phyloP scores from a whole-genome alignment of 108 stramenopile genomes.

The Licmophora abbreviata region DNA sequence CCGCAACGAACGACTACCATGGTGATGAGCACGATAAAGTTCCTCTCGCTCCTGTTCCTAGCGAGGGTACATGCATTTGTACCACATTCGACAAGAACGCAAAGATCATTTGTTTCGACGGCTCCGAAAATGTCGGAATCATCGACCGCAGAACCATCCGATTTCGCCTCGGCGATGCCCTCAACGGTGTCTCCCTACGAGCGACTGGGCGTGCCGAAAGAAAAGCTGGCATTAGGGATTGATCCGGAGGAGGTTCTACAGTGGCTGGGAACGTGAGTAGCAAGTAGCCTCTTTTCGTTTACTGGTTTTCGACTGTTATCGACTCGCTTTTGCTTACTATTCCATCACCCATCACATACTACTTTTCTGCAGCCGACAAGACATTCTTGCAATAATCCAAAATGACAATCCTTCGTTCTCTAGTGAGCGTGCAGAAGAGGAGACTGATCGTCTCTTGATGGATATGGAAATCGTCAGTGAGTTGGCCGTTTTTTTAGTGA shows the following conservation, averaged over 20 bases:
- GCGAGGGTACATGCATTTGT: too few species aligned
- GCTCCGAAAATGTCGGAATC: too few species aligned
- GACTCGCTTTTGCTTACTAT: not conserved
- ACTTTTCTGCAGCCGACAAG: slow-evolving; percentile 38
- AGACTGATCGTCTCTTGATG: slow-evolving; percentile 69
- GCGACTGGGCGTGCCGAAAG: slow-evolving; percentile 35
- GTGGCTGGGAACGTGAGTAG: slow-evolving; percentile 75
- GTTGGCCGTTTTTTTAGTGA: too few species aligned
- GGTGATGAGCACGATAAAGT: too few species aligned
- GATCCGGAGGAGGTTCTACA: slow-evolving; percentile 60
- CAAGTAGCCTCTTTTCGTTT: not conserved
- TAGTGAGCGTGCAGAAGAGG: slow-evolving; percentile 23
- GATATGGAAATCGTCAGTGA: slow-evolving; percentile 77
- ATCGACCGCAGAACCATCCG: too few species aligned
- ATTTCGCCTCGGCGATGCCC: not conserved
- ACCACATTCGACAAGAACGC: too few species aligned
- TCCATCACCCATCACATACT: not conserved
- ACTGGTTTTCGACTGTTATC: not conserved
- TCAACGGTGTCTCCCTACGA: slow-evolving; percentile 11
- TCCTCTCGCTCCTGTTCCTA: too few species aligned
- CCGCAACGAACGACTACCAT: too few species aligned
- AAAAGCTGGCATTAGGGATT: slow-evolving; percentile 65
- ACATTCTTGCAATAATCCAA: slow-evolving; percentile 56
- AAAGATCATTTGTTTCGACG: too few species aligned
- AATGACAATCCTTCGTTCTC: slow-evolving; percentile 42